Conservation (phyloP, 345 rosid species). For the Rhodomyrtus tomentosa region DNA sequence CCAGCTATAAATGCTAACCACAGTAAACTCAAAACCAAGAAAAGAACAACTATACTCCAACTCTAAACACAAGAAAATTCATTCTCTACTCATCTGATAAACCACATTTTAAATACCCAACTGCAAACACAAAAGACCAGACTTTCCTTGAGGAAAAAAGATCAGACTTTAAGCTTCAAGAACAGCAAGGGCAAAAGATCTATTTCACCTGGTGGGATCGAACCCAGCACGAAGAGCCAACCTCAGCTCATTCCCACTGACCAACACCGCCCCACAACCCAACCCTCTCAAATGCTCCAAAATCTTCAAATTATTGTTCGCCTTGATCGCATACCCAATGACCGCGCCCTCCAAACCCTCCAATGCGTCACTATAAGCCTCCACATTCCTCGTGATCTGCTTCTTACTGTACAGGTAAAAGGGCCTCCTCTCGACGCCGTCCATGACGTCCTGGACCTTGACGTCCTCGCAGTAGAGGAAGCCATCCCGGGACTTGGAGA, state of each 20-base stretch:
- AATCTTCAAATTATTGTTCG: slow-evolving; percentile 84
- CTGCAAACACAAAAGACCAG: not conserved
- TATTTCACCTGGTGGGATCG: slow-evolving; percentile 67
- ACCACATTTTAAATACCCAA: not conserved
- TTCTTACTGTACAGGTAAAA: slow-evolving; percentile 86
- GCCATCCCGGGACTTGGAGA: slow-evolving; percentile 69
- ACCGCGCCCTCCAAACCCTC: slow-evolving; percentile 52
- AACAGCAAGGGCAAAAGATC: not conserved
- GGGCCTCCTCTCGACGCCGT: slow-evolving; percentile 68
- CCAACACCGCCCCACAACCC: slow-evolving; percentile 95
- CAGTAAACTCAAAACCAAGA: not conserved
- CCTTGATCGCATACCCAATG: slow-evolving; percentile 91
- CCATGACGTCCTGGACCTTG: slow-evolving; percentile 77
- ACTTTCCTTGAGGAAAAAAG: not conserved
- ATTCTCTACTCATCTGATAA: not conserved
- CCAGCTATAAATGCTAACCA: slow-evolving; percentile 10
- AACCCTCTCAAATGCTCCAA: slow-evolving; percentile 81
- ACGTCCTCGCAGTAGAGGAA: slow-evolving; percentile 75
- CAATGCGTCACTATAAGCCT: slow-evolving; percentile 72
- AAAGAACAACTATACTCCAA: not conserved
- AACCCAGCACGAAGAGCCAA: slow-evolving; percentile 84
- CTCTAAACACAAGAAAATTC: not conserved
- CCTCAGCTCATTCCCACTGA: slow-evolving; percentile 91
- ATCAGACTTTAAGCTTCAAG: not conserved
- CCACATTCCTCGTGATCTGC: slow-evolving; percentile 75